Evolutionary conservation across 2,329 filamentous ascomycete species (phyloP).

Genomic region (Dactylellina cionopaga): DNA sequence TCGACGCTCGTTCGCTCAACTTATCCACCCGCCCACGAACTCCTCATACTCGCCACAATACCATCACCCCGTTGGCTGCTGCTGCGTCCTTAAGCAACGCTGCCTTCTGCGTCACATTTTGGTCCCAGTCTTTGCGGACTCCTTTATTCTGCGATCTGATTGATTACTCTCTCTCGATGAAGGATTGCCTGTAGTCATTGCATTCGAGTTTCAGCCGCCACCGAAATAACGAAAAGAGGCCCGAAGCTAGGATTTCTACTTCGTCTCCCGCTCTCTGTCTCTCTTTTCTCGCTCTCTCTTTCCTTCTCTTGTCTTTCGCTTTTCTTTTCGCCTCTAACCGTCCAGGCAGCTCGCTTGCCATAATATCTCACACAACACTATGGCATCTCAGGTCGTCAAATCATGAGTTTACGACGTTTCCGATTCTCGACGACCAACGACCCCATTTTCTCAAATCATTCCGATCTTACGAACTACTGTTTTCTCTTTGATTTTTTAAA

Average conservation of each 20-base stretch:
- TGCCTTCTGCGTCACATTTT: not conserved
- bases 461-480: conserved; percentile 15
- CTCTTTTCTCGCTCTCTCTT: not conserved
- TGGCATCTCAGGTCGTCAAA: conserved; percentile 26
- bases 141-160: too few relatives aligned
- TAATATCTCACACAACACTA: conserved; percentile 11
- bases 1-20: conserved; percentile 6
- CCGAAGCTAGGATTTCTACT: conserved; percentile 1
- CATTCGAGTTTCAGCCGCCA: conserved; percentile 25
- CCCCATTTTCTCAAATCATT: conserved; percentile 25
- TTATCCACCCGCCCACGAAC: not conserved
- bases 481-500: conserved; percentile 1
- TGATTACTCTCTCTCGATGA: too few relatives aligned
- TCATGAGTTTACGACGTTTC: conserved; percentile 48
- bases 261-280: too few relatives aligned
- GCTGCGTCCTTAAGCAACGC: not conserved
- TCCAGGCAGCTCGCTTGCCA: not conserved
- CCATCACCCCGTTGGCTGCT: too few relatives aligned
- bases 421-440: conserved; percentile 23
- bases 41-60: conserved; percentile 8
- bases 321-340: conserved; percentile 5
- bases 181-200: conserved; percentile 19
- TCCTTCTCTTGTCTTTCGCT: not conserved
- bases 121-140: conserved; percentile 5
- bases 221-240: conserved; percentile 7